Evolutionary conservation across 2,329 filamentous ascomycete genomes (phyloP).

Genomic region (Fusarium chuoi): DNA sequence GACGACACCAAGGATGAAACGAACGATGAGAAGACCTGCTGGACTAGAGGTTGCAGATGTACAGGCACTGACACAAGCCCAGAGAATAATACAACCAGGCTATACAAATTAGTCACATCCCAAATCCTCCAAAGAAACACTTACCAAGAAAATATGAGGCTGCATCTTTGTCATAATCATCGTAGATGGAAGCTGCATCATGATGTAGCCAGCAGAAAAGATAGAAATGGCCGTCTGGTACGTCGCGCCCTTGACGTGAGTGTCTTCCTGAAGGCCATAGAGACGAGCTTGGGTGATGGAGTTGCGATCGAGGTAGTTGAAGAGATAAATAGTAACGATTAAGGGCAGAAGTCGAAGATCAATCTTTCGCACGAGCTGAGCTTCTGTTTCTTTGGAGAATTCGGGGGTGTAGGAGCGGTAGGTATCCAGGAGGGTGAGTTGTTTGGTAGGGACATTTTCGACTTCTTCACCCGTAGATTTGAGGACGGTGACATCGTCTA

Average conservation of each 20-base stretch:
- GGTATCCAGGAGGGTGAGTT: not conserved
- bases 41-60: not conserved
- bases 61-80: not conserved
- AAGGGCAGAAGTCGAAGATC: not conserved
- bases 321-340: not conserved
- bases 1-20: not conserved
- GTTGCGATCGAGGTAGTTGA: not conserved
- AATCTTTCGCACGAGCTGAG: not conserved
- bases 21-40: not conserved
- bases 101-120: not conserved
- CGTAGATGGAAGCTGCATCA: not conserved
- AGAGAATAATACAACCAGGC: not conserved
- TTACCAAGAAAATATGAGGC: not conserved
- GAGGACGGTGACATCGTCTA: not conserved
- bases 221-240: not conserved
- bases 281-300: not conserved
- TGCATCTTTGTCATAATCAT: not conserved
- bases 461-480: not conserved
- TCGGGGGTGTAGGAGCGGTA: not conserved
- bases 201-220: not conserved
- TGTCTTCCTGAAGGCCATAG: not conserved
- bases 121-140: fast-evolving
- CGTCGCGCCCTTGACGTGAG: not conserved
- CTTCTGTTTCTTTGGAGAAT: not conserved
- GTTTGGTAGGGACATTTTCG: not conserved